Conservation (phyloP, 2,329 filamentous ascomycete genomes). For the Penicillium sp. region DNA sequence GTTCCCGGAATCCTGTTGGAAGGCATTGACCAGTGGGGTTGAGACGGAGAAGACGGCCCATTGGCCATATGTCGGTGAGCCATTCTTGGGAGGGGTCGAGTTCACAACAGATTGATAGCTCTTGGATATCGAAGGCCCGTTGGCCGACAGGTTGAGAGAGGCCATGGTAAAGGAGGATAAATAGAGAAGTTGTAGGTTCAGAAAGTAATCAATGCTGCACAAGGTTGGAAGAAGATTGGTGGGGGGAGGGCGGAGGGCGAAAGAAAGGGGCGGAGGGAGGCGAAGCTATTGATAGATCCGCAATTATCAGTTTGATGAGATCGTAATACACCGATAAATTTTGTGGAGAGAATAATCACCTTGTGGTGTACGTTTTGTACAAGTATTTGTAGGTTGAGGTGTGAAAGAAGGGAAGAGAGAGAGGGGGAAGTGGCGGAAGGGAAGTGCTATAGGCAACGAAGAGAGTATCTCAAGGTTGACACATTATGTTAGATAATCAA, state of each 20-base stretch:
- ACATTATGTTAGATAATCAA: neutral
- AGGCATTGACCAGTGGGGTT: slow-evolving; percentile 87
- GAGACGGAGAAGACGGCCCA: slow-evolving; percentile 95
- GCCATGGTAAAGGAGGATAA: slow-evolving; percentile 53
- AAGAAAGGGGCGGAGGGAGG: neutral
- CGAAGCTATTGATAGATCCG: neutral
- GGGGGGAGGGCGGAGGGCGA: neutral
- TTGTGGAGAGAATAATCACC: neutral
- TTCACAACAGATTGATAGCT: slow-evolving; percentile 71
- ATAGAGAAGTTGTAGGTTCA: neutral
- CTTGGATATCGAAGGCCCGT: slow-evolving; percentile 75
- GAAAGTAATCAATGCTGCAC: neutral
- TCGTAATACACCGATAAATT: neutral
- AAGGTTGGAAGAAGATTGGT: neutral
- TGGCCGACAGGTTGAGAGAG: slow-evolving; percentile 74
- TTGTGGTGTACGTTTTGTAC: neutral
- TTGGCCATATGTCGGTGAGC: slow-evolving; percentile 80
- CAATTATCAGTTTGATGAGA: neutral
- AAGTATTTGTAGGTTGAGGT: neutral
- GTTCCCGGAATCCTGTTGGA: slow-evolving; percentile 73
- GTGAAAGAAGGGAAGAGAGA: neutral
- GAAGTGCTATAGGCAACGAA: neutral
- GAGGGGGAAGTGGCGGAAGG: neutral
- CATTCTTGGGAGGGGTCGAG: slow-evolving; percentile 55
- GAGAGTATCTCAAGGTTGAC: neutral